Conservation (phyloP, 495 filamentous ascomycete species). For the Penicillium mononematosum region DNA sequence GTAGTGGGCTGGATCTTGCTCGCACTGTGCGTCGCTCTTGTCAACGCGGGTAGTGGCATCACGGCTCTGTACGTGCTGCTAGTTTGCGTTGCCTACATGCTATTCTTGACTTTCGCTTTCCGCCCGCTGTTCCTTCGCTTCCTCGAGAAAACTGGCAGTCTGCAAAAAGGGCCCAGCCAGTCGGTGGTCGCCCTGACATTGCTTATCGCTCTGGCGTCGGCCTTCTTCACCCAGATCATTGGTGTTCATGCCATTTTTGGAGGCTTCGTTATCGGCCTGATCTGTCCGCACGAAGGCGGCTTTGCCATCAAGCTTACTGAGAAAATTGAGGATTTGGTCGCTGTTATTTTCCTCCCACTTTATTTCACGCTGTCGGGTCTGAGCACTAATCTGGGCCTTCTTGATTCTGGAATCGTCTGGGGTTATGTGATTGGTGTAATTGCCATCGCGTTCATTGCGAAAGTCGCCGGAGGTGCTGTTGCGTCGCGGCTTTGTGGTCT, state of each 20-base stretch:
- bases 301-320: constrained; percentile 95
- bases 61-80: constrained; percentile 87
- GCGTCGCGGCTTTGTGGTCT: constrained; percentile 76
- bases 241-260: constrained; percentile 92
- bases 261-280: constrained; percentile 81
- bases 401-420: constrained; percentile 84
- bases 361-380: constrained; percentile 95
- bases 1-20: constrained; percentile 94
- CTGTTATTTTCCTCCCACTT: constrained; percentile 84
- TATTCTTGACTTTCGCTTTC: constrained; percentile 74
- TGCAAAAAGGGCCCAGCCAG: constrained; percentile 91
- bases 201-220: constrained; percentile 71
- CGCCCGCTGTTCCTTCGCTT: constrained; percentile 77
- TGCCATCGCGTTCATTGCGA: constrained; percentile 78
- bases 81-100: constrained; percentile 67
- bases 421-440: constrained; percentile 87
- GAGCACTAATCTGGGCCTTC: constrained; percentile 81
- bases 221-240: constrained; percentile 96
- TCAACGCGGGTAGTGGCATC: constrained; percentile 82
- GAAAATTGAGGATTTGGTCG: constrained; percentile 92
- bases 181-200: constrained; percentile 80
- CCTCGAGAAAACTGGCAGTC: constrained; percentile 67
- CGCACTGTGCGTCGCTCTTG: constrained; percentile 88
- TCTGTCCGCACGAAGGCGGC: constrained; percentile 91
- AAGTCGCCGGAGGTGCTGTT: constrained; percentile 80